These are phyloP conservation scores for Penicillium sp. DNA, from an alignment of 2,329 filamentous ascomycete species.

Conservation along the genomic window DNA sequence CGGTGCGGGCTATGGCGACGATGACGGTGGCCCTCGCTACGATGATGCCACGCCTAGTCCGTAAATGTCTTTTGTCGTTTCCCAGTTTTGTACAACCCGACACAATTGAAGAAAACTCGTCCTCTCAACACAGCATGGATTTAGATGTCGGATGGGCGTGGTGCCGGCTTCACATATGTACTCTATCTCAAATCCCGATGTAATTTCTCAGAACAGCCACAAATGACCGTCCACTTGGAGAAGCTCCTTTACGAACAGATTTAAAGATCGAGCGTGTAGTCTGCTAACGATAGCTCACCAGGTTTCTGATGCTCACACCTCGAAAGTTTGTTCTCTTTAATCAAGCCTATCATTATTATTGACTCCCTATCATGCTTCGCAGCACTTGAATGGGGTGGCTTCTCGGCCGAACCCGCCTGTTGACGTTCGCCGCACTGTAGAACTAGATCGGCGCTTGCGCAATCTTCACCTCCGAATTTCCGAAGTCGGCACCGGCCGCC, in stretches of 20 bases:
- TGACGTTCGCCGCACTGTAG: neutral
- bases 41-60: slow-evolving; percentile 48
- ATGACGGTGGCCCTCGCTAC: slow-evolving; percentile 47
- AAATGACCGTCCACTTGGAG: slow-evolving; percentile 9
- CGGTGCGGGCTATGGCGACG: slow-evolving; percentile 39
- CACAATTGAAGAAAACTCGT: slow-evolving; percentile 15
- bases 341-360: neutral
- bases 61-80: slow-evolving; percentile 17
- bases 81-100: slow-evolving; percentile 11
- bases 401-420: neutral
- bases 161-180: slow-evolving; percentile 24
- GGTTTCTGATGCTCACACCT: neutral
- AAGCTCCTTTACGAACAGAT: neutral
- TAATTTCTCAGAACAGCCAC: slow-evolving; percentile 19
- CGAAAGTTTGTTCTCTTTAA: neutral
- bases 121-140: slow-evolving; percentile 8
- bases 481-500: slow-evolving; percentile 1
- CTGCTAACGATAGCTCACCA: neutral
- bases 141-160: slow-evolving; percentile 18
- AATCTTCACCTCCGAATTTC: neutral
- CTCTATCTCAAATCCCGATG: slow-evolving; percentile 21
- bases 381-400: neutral
- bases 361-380: too few relatives aligned
- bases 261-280: neutral
- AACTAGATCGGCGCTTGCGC: neutral